Evolutionary conservation across 495 filamentous ascomycete genomes (phyloP).

Genomic region (Rhypophila decipiens): DNA sequence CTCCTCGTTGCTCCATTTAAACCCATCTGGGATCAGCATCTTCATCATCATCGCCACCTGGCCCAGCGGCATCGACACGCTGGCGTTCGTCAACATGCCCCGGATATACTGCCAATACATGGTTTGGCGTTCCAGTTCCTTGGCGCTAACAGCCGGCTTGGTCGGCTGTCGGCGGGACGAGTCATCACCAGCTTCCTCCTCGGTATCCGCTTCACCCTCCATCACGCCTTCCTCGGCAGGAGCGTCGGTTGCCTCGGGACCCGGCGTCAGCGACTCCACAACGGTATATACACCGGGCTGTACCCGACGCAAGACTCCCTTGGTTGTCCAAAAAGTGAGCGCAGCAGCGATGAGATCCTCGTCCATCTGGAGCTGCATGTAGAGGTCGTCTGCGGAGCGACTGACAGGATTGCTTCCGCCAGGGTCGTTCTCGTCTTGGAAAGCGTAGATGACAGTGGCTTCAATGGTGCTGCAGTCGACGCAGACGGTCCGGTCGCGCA

Average conservation of each 20-base stretch:
- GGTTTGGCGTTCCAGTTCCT: slow-evolving; percentile 66
- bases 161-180: slow-evolving; percentile 32
- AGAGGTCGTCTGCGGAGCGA: slow-evolving; percentile 57
- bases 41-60: slow-evolving; percentile 91
- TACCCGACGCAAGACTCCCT: slow-evolving; percentile 64
- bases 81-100: slow-evolving; percentile 90
- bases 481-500: slow-evolving; percentile 68
- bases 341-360: slow-evolving; percentile 67
- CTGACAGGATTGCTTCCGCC: slow-evolving; percentile 27
- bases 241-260: slow-evolving; percentile 26
- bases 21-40: slow-evolving; percentile 79
- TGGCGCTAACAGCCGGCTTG: slow-evolving; percentile 34
- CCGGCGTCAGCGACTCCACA: slow-evolving; percentile 30
- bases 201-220: slow-evolving; percentile 26
- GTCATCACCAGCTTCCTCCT: neutral
- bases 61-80: slow-evolving; percentile 63
- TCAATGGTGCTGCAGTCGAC: slow-evolving; percentile 79
- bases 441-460: slow-evolving; percentile 84
- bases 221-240: neutral
- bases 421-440: slow-evolving; percentile 40
- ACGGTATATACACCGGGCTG: slow-evolving; percentile 32
- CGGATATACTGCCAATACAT: slow-evolving; percentile 88
- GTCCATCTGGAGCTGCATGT: slow-evolving; percentile 64
- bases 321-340: slow-evolving; percentile 78
- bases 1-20: slow-evolving; percentile 69